These are phyloP conservation scores for Exophiala bonariae DNA, from an alignment of 2,329 filamentous ascomycete species.

Conservation along the genomic window DNA sequence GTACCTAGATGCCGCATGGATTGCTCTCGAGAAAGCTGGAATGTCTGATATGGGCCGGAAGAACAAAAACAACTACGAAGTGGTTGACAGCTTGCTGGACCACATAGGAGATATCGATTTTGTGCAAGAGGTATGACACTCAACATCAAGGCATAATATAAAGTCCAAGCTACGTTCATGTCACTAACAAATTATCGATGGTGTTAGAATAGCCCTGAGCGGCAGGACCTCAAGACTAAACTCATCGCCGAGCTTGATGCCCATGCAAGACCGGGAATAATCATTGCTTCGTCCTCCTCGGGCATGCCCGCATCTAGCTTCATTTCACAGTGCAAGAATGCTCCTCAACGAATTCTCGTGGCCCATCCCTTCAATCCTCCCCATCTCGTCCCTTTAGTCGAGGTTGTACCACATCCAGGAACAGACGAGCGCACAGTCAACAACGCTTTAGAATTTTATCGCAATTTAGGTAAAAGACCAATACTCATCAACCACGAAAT, in stretches of 20 bases:
- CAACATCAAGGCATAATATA: background rate
- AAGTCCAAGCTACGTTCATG: background rate
- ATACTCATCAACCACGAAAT: conserved; percentile 43
- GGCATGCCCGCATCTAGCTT: background rate
- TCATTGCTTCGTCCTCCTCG: background rate
- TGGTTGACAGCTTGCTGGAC: background rate
- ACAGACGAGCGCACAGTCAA: conserved; percentile 25
- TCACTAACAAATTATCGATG: background rate
- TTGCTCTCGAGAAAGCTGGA: conserved; percentile 1
- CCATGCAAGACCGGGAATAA: background rate
- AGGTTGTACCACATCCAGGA: conserved; percentile 42
- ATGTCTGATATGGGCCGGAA: background rate
- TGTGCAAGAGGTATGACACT: background rate
- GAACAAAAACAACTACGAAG: background rate
- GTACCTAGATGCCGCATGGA: conserved; percentile 28
- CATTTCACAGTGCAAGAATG: background rate
- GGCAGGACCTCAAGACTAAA: background rate
- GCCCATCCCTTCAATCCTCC: conserved; percentile 53
- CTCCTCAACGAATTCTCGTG: conserved; percentile 38
- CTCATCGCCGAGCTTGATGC: background rate
- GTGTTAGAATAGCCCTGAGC: background rate
- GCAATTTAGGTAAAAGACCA: conserved; percentile 40
- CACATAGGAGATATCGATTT: background rate
- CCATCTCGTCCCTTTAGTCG: conserved; percentile 49
- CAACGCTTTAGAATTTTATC: conserved; percentile 36